Evolutionary conservation across 73 alveolate species (phyloP).

Genomic region (Tetrahymena malaccensis): DNA sequence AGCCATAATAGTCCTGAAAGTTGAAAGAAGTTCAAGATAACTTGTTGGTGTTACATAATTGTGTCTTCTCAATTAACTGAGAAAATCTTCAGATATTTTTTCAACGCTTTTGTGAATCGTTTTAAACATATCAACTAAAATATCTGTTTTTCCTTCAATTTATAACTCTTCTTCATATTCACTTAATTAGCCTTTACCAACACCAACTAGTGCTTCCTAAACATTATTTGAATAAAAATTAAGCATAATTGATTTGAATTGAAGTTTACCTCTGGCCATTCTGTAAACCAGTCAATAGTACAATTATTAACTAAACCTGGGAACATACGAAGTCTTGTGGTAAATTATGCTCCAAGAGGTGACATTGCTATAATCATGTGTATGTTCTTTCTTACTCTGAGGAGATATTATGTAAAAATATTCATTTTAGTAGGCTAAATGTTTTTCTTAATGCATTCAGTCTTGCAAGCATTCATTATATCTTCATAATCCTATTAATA

Average conservation of each 20-base stretch:
- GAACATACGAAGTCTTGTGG: slow-evolving; percentile 94
- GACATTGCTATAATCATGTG: slow-evolving; percentile 93
- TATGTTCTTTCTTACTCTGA: slow-evolving; percentile 86
- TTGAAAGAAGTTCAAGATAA: slow-evolving; percentile 76
- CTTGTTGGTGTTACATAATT: slow-evolving; percentile 93
- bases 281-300: slow-evolving; percentile 98
- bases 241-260: neutral
- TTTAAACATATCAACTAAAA: slow-evolving; percentile 59
- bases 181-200: slow-evolving; percentile 41
- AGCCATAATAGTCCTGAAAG: slow-evolving; percentile 70
- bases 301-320: slow-evolving; percentile 98
- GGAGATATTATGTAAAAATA: slow-evolving; percentile 55
- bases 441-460: slow-evolving; percentile 22
- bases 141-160: slow-evolving; percentile 37
- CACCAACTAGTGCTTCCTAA: slow-evolving; percentile 58
- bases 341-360: slow-evolving; percentile 95
- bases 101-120: slow-evolving; percentile 63
- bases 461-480: slow-evolving; percentile 25
- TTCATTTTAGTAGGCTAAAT: slow-evolving; percentile 37
- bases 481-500: slow-evolving; percentile 23
- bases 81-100: neutral
- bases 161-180: slow-evolving; percentile 42
- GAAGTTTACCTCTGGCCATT: slow-evolving; percentile 88
- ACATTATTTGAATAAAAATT: neutral
- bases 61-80: slow-evolving; percentile 54